phyloP scores from a whole-genome alignment of 2,329 filamentous ascomycete genomes.

The Purpureocillium lavendulum region DNA sequence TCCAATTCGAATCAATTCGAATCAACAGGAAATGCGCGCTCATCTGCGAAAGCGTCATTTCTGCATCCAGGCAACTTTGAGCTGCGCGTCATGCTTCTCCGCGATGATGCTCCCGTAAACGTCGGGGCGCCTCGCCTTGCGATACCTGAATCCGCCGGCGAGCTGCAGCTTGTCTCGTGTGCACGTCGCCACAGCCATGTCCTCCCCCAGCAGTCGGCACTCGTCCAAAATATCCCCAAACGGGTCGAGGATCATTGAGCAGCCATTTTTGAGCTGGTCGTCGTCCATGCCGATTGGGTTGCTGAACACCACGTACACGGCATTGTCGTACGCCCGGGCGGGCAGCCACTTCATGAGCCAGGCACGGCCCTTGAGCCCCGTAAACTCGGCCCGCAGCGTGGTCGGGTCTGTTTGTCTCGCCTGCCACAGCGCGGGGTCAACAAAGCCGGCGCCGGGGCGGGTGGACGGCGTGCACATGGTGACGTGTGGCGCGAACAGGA shows the following conservation, averaged over 20 bases:
- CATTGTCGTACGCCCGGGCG: conserved; percentile 10
- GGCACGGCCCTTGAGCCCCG: conserved; percentile 10
- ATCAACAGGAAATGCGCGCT: no score
- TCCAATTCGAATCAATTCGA: no score
- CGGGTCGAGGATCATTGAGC: conserved; percentile 10
- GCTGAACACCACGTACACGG: conserved; percentile 11
- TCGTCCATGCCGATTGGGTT: conserved; percentile 12
- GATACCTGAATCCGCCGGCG: conserved; percentile 9
- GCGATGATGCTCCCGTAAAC: conserved; percentile 8
- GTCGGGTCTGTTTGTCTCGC: conserved; percentile 7
- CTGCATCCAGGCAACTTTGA: conserved; percentile 10
- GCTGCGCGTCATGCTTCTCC: conserved; percentile 4
- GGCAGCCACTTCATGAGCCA: conserved; percentile 13
- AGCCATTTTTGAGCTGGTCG: conserved; percentile 11
- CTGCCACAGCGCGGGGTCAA: conserved; percentile 7
- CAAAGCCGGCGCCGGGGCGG: conserved; percentile 10
- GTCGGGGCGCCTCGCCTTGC: conserved; percentile 7
- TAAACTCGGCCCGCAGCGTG: conserved; percentile 9
- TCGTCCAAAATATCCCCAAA: conserved; percentile 10
- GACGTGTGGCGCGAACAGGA: conserved; percentile 11
- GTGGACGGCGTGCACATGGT: conserved; percentile 11
- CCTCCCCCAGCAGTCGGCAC: conserved; percentile 8
- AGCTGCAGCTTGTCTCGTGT: conserved; percentile 9
- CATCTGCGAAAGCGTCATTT: no score
- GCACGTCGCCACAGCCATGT: conserved; percentile 9